Percentiles rank a stretch among this genome's conserved stretches.
These are phyloP conservation scores for Afroboletus lepidellus DNA, from an alignment of 1,284 basidiomycete species.

Conservation along the genomic window DNA sequence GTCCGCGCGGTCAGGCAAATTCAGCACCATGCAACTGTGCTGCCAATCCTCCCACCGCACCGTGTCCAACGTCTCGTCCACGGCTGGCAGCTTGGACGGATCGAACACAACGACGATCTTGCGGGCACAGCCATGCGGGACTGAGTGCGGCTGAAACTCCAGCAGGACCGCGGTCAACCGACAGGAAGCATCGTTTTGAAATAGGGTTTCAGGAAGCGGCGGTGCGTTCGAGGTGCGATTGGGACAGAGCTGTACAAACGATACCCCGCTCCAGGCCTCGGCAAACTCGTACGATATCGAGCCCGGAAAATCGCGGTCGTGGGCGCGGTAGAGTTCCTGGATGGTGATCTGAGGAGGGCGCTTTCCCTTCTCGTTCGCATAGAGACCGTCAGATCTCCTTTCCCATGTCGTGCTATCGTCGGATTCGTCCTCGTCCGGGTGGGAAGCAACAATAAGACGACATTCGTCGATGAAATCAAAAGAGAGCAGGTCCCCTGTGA, in stretches of 20 bases:
- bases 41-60: conserved; percentile 36
- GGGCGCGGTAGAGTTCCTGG: conserved; percentile 24
- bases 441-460: conserved; percentile 25
- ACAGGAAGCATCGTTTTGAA: conserved; percentile 28
- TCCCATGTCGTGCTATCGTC: conserved; percentile 34
- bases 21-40: conserved; percentile 33
- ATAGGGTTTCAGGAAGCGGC: conserved; percentile 28
- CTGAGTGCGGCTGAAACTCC: conserved; percentile 28
- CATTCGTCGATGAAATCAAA: conserved; percentile 34
- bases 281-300: conserved; percentile 33
- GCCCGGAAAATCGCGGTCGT: conserved; percentile 7
- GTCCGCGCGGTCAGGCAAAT: conserved; percentile 33
- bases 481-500: conserved; percentile 33
- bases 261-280: conserved; percentile 29
- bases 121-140: conserved; percentile 33
- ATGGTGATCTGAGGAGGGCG: conserved; percentile 32
- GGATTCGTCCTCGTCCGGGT: conserved; percentile 36
- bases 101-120: conserved; percentile 34
- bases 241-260: conserved; percentile 34
- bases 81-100: conserved; percentile 24
- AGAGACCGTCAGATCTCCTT: conserved; percentile 32
- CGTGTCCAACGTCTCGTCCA: conserved; percentile 16
- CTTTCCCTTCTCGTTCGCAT: conserved; percentile 30
- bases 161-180: conserved; percentile 29
- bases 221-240: conserved; percentile 21